Conservation (phyloP, 805 yeast species). For the Kodamaea jinghongensis region DNA sequence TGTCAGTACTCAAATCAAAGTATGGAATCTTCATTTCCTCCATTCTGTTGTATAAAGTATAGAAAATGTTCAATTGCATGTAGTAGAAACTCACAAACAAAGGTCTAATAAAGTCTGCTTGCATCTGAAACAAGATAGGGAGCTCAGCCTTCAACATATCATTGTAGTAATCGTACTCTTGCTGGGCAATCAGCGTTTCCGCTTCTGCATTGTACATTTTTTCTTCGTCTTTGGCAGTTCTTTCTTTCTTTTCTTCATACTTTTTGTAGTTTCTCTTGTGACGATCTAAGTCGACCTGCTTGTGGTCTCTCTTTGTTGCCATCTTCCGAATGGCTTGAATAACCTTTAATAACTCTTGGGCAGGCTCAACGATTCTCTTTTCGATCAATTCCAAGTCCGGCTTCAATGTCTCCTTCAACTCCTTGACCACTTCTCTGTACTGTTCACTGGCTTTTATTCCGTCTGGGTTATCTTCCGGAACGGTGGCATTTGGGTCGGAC, state of each 20-base stretch:
- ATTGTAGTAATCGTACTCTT: conserved; percentile 94
- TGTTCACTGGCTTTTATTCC: conserved; percentile 94
- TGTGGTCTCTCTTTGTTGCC: conserved; percentile 94
- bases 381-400: conserved; percentile 95
- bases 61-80: conserved; percentile 97
- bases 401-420: conserved; percentile 77
- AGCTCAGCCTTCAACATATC: conserved; percentile 89
- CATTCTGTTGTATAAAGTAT: conserved; percentile 86
- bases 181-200: conserved; percentile 85
- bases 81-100: conserved; percentile 90
- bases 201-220: conserved; percentile 85
- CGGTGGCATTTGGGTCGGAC: conserved; percentile 82
- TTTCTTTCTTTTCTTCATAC: conserved; percentile 78
- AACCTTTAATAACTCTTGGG: conserved; percentile 82
- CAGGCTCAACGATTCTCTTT: conserved; percentile 83
- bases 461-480: conserved; percentile 93
- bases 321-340: conserved; percentile 84
- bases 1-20: conserved; percentile 82
- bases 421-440: conserved; percentile 83
- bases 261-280: conserved; percentile 67
- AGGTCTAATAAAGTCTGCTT: conserved; percentile 90
- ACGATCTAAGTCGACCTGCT: conserved; percentile 91
- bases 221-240: conserved; percentile 87
- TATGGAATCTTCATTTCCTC: conserved; percentile 97
- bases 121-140: conserved; percentile 83